phyloP scores from a whole-genome alignment of 345 rosid species.

The Eucalyptus polybractea region DNA sequence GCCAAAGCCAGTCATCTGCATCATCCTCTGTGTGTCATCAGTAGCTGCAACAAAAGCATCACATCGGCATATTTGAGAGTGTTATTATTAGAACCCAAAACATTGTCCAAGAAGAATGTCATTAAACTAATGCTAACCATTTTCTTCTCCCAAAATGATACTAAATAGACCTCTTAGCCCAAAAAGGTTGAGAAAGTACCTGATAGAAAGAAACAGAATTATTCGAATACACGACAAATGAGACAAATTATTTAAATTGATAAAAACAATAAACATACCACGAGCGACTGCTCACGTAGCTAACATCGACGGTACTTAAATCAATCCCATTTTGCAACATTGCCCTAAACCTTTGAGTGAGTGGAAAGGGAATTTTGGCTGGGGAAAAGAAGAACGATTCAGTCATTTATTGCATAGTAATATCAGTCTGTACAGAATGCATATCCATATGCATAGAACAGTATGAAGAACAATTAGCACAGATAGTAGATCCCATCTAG shows the following conservation, averaged over 20 bases:
- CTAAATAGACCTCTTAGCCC: constrained; percentile 97
- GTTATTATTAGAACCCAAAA: not conserved
- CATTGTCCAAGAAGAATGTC: not conserved
- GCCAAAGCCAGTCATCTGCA: constrained; percentile 99
- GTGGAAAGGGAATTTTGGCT: constrained; percentile 98
- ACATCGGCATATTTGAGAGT: constrained; percentile 7
- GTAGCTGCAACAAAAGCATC: constrained; percentile 35
- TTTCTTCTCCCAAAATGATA: constrained; percentile 97
- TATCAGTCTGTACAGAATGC: not conserved
- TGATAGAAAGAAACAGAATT: constrained; percentile 6
- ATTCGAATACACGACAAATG: not conserved
- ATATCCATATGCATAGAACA: not conserved
- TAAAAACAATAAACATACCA: constrained; percentile 33
- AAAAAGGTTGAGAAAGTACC: constrained; percentile 96
- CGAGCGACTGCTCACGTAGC: constrained; percentile 98
- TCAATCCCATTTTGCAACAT: constrained; percentile 99
- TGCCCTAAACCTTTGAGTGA: constrained; percentile 94
- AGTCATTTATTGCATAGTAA: not conserved
- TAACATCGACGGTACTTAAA: constrained; percentile 96
- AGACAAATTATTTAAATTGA: not conserved
- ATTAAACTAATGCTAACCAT: constrained; percentile 40
- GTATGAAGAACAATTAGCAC: not conserved
- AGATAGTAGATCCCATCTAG: not conserved
- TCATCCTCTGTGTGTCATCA: constrained; percentile 90
- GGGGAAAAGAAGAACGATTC: not conserved